Evolutionary conservation across 768 basidiomycete species (phyloP), one percentile per base, ranked within the genome.

Genomic region (Dictyophora rubrovolvata): DNA sequence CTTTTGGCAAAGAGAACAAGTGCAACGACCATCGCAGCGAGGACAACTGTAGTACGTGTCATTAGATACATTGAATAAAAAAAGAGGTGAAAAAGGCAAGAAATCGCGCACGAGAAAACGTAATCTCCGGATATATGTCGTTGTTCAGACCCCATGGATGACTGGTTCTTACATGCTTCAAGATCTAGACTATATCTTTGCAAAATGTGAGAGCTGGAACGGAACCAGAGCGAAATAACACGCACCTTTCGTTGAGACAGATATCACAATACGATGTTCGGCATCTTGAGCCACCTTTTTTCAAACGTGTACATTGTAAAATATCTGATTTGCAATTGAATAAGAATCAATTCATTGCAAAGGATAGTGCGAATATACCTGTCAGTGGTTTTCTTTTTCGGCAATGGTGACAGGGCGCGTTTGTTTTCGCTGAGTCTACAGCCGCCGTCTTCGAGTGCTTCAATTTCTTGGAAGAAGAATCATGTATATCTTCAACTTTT

Each of bases 1-100:
- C 69, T 84, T 86, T 59, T 82, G 77, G 69, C 88, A 90, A 4
- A 67, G 68, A 47, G 77, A 73, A 62, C 88, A 90, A 67, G 83
- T 87, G 70, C 88, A 90, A 10, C 75, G 70, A 63, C 78, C 81
- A 54, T 77, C 72, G 60, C 88, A 90, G 63, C 76, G 79, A 4
- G 86, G 86, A 63, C 88, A 90, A 67, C 87, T 89, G 62, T 23
- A 48, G 54, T 7, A 28, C 28, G 2, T 28, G 28, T 28, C 28
- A n/a, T n/a, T n/a, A n/a, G n/a, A n/a, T n/a, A 63, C 57, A 20
- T 60, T 58, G 50, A 63, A 37, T 11, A 17, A 49, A 28, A 37
- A 42, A 66, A 69, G 23, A 57, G 18, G 57, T 17, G 58, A 63
- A 63, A 60, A 55, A 52, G 46, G 20, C 49, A 23, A 56, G 55